phyloP scores from a whole-genome alignment of 306 rosid genomes.

The Medicago ruthenica region DNA sequence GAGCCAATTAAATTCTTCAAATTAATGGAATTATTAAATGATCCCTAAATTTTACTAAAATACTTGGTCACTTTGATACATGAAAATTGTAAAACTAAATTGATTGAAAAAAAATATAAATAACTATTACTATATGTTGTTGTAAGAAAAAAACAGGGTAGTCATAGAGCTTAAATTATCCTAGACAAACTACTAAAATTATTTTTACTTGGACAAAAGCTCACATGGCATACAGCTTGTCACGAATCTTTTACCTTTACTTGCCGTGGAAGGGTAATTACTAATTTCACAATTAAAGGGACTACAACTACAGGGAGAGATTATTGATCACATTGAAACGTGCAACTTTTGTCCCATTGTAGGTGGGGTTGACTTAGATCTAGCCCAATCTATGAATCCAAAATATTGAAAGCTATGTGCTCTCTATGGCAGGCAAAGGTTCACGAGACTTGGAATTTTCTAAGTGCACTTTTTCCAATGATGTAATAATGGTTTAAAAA shows the following conservation, averaged over 20 bases:
- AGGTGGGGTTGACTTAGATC: conserved; percentile 24
- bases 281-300: neutral
- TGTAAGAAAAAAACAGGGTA: neutral
- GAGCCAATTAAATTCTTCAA: neutral
- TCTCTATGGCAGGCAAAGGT: conserved; percentile 34
- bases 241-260: conserved; percentile 14
- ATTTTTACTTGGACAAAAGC: neutral
- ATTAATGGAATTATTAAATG: neutral
- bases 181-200: neutral
- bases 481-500: neutral
- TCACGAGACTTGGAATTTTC: conserved; percentile 51
- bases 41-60: neutral
- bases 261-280: conserved; percentile 24
- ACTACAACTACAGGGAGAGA: conserved; percentile 11
- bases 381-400: neutral
- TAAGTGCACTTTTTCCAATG: conserved; percentile 11
- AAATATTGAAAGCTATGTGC: conserved; percentile 23
- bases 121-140: too few species aligned
- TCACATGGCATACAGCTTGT: neutral
- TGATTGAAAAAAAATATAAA: neutral
- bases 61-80: neutral
- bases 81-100: neutral
- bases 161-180: neutral
- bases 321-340: conserved; percentile 13
- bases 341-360: conserved; percentile 26